Conservation (phyloP, 148 eudicot species). For the Cornus controversa region DNA sequence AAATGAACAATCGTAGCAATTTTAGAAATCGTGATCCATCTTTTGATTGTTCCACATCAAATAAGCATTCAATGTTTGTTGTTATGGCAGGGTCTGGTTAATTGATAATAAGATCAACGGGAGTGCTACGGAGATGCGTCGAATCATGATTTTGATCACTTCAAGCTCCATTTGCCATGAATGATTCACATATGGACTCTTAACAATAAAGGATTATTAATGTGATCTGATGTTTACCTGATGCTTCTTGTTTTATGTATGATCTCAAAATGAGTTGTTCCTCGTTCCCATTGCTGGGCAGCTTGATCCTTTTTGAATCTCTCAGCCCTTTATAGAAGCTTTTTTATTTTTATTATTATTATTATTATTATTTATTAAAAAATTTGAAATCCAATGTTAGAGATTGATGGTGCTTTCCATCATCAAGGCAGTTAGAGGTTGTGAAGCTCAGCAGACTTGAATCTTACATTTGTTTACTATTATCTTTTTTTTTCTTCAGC, state of each 20-base stretch:
- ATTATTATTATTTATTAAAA: no score
- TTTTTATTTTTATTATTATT: no score
- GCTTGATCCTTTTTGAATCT: background rate
- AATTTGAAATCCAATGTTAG: no score
- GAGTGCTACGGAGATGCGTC: conserved; percentile 6
- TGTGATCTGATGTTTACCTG: background rate
- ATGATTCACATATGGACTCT: background rate
- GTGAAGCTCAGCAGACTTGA: no score
- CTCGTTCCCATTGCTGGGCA: no score
- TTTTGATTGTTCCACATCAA: background rate
- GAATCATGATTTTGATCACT: conserved; percentile 1
- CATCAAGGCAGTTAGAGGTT: no score
- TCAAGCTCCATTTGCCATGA: background rate
- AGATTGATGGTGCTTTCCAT: no score
- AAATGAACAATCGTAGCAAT: background rate
- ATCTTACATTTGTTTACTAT: no score
- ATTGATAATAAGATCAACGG: background rate
- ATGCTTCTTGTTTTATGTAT: background rate
- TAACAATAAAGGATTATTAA: background rate
- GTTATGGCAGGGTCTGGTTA: conserved; percentile 2
- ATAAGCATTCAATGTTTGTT: background rate
- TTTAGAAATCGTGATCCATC: background rate
- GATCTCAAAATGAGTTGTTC: background rate
- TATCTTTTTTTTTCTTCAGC: no score
- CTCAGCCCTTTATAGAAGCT: background rate